phyloP scores from a whole-genome alignment of 2,329 filamentous ascomycete genomes.

The Cladosporium cucumerinum region DNA sequence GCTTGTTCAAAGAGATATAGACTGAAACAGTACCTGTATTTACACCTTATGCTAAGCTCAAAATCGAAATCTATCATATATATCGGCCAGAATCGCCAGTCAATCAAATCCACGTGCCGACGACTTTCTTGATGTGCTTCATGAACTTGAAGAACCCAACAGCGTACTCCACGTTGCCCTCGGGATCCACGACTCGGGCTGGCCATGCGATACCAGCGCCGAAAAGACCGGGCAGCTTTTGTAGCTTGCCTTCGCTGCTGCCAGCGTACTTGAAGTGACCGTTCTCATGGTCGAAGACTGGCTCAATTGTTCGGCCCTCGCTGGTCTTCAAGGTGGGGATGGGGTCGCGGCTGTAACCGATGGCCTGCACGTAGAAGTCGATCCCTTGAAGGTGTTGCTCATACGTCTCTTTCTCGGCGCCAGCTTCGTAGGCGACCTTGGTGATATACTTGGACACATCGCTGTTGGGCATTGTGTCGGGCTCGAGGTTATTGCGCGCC shows the following conservation, averaged over 20 bases:
- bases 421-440: slow-evolving; percentile 42
- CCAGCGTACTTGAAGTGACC: slow-evolving; percentile 33
- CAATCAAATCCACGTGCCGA: slow-evolving; percentile 48
- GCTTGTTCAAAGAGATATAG: neutral
- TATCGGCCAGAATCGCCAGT: neutral
- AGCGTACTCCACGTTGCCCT: slow-evolving; percentile 59
- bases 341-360: slow-evolving; percentile 54
- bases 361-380: slow-evolving; percentile 55
- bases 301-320: slow-evolving; percentile 29
- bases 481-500: slow-evolving; percentile 58
- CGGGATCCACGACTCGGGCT: slow-evolving; percentile 58
- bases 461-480: slow-evolving; percentile 44
- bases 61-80: neutral
- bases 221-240: slow-evolving; percentile 51
- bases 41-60: neutral
- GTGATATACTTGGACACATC: slow-evolving; percentile 44
- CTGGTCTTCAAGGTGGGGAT: slow-evolving; percentile 47
- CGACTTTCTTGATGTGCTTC: slow-evolving; percentile 57
- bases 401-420: slow-evolving; percentile 50
- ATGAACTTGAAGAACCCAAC: slow-evolving; percentile 66
- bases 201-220: slow-evolving; percentile 64
- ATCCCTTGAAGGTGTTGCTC: slow-evolving; percentile 48
- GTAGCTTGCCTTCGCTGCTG: slow-evolving; percentile 17
- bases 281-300: slow-evolving; percentile 46
- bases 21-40: neutral